Conservation (phyloP, 1,284 basidiomycete genomes). For the Grifola frondosa region DNA sequence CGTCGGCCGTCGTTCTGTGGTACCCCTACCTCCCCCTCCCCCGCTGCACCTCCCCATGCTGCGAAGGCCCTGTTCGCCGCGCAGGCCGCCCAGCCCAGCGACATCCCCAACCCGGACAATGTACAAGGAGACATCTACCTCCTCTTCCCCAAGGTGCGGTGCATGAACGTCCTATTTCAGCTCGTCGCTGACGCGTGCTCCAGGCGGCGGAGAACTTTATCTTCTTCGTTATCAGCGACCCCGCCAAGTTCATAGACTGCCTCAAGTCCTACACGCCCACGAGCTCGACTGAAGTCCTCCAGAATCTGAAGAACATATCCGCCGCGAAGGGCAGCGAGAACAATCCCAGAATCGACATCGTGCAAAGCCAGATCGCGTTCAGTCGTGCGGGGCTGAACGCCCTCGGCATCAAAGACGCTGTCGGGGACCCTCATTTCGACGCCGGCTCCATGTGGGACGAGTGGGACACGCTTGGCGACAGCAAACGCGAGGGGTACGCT, state of each 20-base stretch:
- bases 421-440: slow-evolving; percentile 17
- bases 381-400: slow-evolving; percentile 12
- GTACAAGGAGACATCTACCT: slow-evolving; percentile 15
- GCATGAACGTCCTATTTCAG: too few relatives aligned
- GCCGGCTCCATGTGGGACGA: slow-evolving; percentile 16
- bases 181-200: too few relatives aligned
- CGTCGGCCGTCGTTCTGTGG: too few relatives aligned
- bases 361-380: slow-evolving; percentile 18
- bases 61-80: too few relatives aligned
- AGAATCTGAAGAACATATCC: neutral
- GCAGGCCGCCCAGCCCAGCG: too few relatives aligned
- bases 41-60: too few relatives aligned
- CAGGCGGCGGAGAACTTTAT: slow-evolving; percentile 11
- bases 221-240: slow-evolving; percentile 15
- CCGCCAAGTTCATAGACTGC: slow-evolving; percentile 6
- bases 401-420: slow-evolving; percentile 8
- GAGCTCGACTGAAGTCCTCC: too few relatives aligned
- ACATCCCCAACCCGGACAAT: too few relatives aligned
- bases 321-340: neutral
- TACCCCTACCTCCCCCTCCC: too few relatives aligned
- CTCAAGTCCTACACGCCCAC: slow-evolving; percentile 11
- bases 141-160: slow-evolving; percentile 16
- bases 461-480: slow-evolving; percentile 17
- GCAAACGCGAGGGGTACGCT: slow-evolving; percentile 13
- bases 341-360: slow-evolving; percentile 6